Percentiles rank a stretch among this genome's conserved stretches.
Conservation (phyloP, 345 rosid genomes). For the Gossypium sturtianum region DNA sequence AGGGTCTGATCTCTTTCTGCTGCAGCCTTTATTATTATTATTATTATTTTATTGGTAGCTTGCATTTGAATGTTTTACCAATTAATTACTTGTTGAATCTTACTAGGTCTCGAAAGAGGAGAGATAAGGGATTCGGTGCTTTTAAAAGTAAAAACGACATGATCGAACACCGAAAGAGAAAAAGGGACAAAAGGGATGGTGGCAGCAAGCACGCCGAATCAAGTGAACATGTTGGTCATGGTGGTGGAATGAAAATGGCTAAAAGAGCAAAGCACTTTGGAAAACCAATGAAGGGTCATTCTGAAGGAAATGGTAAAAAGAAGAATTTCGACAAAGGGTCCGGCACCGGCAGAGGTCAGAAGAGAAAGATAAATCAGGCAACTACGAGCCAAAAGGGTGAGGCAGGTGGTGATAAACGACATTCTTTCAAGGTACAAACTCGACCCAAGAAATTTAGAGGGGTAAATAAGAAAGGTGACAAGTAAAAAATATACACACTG, state of each 20-base stretch:
- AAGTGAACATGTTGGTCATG: background rate
- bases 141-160: slow-evolving; percentile 2
- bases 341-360: slow-evolving; percentile 3
- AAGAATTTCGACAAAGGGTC: slow-evolving; percentile 9
- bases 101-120: slow-evolving; percentile 20
- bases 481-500: background rate
- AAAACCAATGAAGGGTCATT: slow-evolving; percentile 14
- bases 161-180: slow-evolving; percentile 22
- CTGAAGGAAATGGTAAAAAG: slow-evolving; percentile 10
- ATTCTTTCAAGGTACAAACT: slow-evolving; percentile 4
- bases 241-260: slow-evolving; percentile 14
- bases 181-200: slow-evolving; percentile 12
- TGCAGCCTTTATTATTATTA: too few species aligned
- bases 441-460: slow-evolving; percentile 15
- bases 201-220: background rate
- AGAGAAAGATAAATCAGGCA: slow-evolving; percentile 14
- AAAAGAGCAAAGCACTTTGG: slow-evolving; percentile 8
- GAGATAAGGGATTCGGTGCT: slow-evolving; percentile 13
- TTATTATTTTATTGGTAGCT: background rate
- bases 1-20: slow-evolving; percentile 20
- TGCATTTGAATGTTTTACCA: background rate
- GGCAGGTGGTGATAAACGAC: slow-evolving; percentile 5
- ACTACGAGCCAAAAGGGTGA: background rate
- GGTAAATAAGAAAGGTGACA: slow-evolving; percentile 10
- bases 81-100: background rate